These are phyloP conservation scores for Pleurotus platypus DNA, from an alignment of 768 basidiomycete genomes.

Conservation along the genomic window DNA sequence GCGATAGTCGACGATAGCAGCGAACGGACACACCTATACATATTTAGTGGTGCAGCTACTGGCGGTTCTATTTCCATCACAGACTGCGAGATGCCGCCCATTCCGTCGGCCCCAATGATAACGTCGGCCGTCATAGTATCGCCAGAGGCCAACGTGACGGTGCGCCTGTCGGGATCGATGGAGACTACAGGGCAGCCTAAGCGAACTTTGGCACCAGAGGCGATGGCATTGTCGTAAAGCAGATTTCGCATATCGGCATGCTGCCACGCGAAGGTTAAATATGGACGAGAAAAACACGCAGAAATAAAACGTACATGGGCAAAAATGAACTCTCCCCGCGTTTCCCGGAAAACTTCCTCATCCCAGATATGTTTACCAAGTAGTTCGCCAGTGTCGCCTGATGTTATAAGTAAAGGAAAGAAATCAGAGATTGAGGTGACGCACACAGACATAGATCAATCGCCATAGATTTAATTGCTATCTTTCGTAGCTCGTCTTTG, in stretches of 20 bases:
- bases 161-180: slow-evolving; percentile 22
- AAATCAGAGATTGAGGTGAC: neutral
- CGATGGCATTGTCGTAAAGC: slow-evolving; percentile 41
- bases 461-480: slow-evolving; percentile 20
- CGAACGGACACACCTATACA: slow-evolving; percentile 40
- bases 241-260: slow-evolving; percentile 48
- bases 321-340: slow-evolving; percentile 32
- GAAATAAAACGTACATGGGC: slow-evolving; percentile 33
- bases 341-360: slow-evolving; percentile 46
- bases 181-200: slow-evolving; percentile 26
- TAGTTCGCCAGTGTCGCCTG: slow-evolving; percentile 48
- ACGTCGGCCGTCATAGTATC: slow-evolving; percentile 42
- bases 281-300: neutral
- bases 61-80: slow-evolving; percentile 21
- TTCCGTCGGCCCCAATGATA: slow-evolving; percentile 57
- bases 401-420: neutral
- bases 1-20: neutral
- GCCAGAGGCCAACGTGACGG: slow-evolving; percentile 35
- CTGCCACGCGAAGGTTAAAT: slow-evolving; percentile 23
- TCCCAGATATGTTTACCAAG: slow-evolving; percentile 51
- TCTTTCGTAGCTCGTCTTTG: slow-evolving; percentile 17
- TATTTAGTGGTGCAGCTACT: slow-evolving; percentile 21
- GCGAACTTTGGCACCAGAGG: slow-evolving; percentile 39
- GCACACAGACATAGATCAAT: slow-evolving; percentile 19
- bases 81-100: slow-evolving; percentile 32